Evolutionary conservation across 2,329 filamentous ascomycete species (phyloP), one percentile per base, ranked within the genome.

Genomic region (Chalaropsis ovoidea): DNA sequence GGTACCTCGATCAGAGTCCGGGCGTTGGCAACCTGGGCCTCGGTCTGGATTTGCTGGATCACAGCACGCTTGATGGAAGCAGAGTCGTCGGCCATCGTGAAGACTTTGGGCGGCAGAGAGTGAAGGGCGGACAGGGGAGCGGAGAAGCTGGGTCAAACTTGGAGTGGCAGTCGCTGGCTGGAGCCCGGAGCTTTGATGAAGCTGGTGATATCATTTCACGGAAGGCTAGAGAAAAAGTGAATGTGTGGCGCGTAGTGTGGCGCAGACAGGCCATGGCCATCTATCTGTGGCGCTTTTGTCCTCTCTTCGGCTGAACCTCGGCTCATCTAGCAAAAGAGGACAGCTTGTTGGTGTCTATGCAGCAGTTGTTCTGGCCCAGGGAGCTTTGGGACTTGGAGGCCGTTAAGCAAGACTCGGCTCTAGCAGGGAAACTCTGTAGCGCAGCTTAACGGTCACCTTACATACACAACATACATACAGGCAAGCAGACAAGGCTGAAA

Each of bases 1-100:
- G 15, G 13, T 78, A 88, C 87, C 76, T 87, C 82, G 71, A 92
- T 88, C 71, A 92, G 78, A 70, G 81, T 79, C 69, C 84, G 82
- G 58, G 86, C 87, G 71, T 91, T 91, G 71, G 78, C 80, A 70
- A 88, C 78, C 74, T 84, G 85, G 68, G 83, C 52, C 75, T 88
- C 84, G 69, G 81, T 75, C 73, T 82, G 81, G 69, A 88, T 78
- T 74, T 87, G 83, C 75, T 82, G 80, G 73, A 87, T 82, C 67
- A 89, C 81, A 74, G 78, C 80, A 76, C 81, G 77, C 78, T 84
- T 86, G 74, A 82, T 76, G 65, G 76, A 73, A 69, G 77, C 79
- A 73, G 82, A 85, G 68, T 84, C 81, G 42, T 64, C 61, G 54
- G 64, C 60, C 67, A 68, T 68, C 13, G 49, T 66, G 61, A 42